Base-by-base conservation (phyloP, 2,329 filamentous ascomycete genomes). In the Aspergillus hiratsukae region DNA sequence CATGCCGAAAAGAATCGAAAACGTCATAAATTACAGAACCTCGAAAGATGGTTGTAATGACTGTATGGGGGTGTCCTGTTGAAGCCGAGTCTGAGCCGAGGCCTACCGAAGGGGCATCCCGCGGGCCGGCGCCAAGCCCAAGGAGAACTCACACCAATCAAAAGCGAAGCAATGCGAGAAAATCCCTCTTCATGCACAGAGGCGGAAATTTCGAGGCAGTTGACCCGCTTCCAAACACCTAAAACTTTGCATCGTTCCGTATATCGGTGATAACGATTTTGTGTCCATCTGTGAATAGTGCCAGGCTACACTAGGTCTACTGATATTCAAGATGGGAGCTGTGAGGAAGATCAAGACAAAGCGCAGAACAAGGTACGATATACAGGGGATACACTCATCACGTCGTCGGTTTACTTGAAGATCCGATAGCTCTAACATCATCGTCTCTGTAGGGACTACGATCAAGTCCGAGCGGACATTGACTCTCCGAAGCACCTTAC, bases 391-490 rank as follows among this genome's bases (percentile, higher is more conserved):
- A 28, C 46, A 21, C 55, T 41, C 23, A 41, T 23, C 73, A 78
- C 78, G 58, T 71, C 28, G 37, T 53, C 23, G 25, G 41, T 17
- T 3, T 14, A 37, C 31, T 37, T 17, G 40, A 51, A 48, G 31
- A 14, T n/a, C 45, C 35, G 3, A 19, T 29, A 29, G 41, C 48
- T 55, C 61, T 66, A 53, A 66, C 55, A 37, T 53, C 8, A 8
- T 75, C 72, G 74, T 49, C 69, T 76, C 61, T 77, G 67, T 68
- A 94, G 94, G 75, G 93, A 96, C 75, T 81, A 97, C 69, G 94
- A 99, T 75, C 92, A 97, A 77, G 86, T 97, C 74, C 86, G 92
- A 70, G 85, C 86, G 62, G 94, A 99, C 73, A 76, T 97, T 55
- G 79, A 82, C 61, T 89, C 87, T 31, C 83, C 90, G 21, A 89